A percentile compares a stretch with the other conserved stretches of the same genome.
phyloP scores from a whole-genome alignment of 2,329 filamentous ascomycete genomes.

The Phymatotrichopsis omnivora region DNA sequence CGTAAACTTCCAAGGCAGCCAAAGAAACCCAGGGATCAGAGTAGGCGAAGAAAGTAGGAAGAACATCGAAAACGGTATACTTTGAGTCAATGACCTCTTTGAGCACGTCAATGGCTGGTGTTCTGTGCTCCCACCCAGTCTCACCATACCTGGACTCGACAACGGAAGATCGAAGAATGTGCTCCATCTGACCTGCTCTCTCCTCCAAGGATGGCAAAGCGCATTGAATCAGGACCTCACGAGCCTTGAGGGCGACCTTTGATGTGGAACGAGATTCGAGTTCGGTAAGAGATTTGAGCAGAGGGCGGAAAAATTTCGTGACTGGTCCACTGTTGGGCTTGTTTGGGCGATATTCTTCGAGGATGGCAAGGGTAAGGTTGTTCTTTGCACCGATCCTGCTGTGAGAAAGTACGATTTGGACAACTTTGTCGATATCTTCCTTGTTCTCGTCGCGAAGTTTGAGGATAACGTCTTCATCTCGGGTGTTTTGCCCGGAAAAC shows the following conservation, averaged over 20 bases:
- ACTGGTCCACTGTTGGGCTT: slow-evolving; percentile 83
- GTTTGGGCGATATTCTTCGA: slow-evolving; percentile 92
- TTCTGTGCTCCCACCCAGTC: slow-evolving; percentile 90
- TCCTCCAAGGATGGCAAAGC: slow-evolving; percentile 93
- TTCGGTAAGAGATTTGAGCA: slow-evolving; percentile 78
- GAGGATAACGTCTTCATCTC: slow-evolving; percentile 89
- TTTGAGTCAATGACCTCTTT: slow-evolving; percentile 98
- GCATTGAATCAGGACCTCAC: slow-evolving; percentile 94
- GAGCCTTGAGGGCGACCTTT: slow-evolving; percentile 94
- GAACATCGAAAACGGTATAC: slow-evolving; percentile 94
- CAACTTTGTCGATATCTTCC: slow-evolving; percentile 75
- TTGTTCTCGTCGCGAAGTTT: slow-evolving; percentile 93
- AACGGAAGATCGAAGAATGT: slow-evolving; percentile 90
- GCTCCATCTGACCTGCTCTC: slow-evolving; percentile 92
- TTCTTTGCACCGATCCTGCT: slow-evolving; percentile 89
- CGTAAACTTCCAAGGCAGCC: slow-evolving; percentile 89
- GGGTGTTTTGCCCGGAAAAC: slow-evolving; percentile 69
- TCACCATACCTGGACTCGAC: slow-evolving; percentile 96
- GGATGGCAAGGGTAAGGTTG: slow-evolving; percentile 78
- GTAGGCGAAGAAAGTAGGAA: slow-evolving; percentile 91
- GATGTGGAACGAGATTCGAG: slow-evolving; percentile 76
- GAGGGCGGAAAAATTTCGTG: slow-evolving; percentile 72
- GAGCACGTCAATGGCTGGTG: slow-evolving; percentile 80
- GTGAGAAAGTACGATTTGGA: slow-evolving; percentile 86
- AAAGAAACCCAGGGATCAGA: slow-evolving; percentile 88